Conservation (phyloP, 1,139 yeast genomes). For the Candida sp. region DNA sequence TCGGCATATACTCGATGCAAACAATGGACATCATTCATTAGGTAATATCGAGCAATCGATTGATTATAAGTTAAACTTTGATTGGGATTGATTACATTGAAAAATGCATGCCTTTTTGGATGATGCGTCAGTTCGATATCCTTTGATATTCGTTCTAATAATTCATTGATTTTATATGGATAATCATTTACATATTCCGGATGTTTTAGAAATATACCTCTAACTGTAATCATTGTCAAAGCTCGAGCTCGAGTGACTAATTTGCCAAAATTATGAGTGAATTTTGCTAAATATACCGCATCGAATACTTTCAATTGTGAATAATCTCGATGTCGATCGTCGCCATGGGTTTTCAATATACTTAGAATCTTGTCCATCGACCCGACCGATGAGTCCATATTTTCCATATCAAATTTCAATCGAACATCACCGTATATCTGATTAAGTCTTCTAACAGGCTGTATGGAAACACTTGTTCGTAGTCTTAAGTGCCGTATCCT, state of each 20-base stretch:
- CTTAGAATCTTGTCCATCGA: slow-evolving; percentile 2
- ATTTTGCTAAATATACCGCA: neutral
- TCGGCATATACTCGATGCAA: neutral
- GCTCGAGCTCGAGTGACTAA: neutral
- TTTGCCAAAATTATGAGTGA: slow-evolving; percentile 1
- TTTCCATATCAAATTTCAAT: neutral
- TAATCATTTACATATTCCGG: neutral
- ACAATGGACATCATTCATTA: slow-evolving; percentile 1
- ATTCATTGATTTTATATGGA: neutral
- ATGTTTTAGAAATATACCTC: neutral
- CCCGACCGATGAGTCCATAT: slow-evolving; percentile 1
- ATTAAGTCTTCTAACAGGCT: neutral
- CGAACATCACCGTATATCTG: neutral
- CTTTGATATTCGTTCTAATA: neutral
- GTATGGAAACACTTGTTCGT: neutral
- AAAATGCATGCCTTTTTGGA: neutral
- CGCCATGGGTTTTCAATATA: neutral
- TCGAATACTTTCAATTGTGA: neutral
- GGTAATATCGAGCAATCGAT: slow-evolving; percentile 2
- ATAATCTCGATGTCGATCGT: neutral
- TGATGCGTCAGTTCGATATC: neutral
- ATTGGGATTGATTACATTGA: neutral
- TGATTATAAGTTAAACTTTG: slow-evolving; percentile 1
- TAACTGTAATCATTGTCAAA: neutral
- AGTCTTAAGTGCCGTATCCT: too few species aligned